Percentiles rank a stretch among this genome's conserved stretches.
phyloP scores from a whole-genome alignment of 2,329 filamentous ascomycete genomes.

The Verruconis gallopava region DNA sequence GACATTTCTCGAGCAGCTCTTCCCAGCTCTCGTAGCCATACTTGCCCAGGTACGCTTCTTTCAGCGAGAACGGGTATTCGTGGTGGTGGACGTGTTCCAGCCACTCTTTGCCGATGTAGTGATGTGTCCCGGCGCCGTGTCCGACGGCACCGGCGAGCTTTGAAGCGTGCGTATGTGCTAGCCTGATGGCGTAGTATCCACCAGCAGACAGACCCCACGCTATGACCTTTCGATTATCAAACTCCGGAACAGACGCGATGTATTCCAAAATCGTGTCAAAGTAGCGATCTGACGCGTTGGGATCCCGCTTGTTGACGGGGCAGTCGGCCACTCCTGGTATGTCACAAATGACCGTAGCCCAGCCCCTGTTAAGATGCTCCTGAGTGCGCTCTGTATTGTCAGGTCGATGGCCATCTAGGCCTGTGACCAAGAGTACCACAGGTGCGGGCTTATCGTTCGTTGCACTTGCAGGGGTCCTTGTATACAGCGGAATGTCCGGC shows the following conservation, averaged over 20 bases:
- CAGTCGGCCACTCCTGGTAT: slow-evolving; percentile 57
- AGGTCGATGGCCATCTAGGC: slow-evolving; percentile 49
- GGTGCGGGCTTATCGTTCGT: slow-evolving; percentile 25
- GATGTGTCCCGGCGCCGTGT: slow-evolving; percentile 50
- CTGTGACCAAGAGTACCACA: slow-evolving; percentile 45
- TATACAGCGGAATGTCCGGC: slow-evolving; percentile 26
- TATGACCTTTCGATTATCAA: slow-evolving; percentile 45
- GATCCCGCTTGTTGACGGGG: slow-evolving; percentile 49
- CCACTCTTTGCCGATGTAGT: slow-evolving; percentile 49
- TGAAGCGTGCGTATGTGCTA: slow-evolving; percentile 52
- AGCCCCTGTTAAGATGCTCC: slow-evolving; percentile 50
- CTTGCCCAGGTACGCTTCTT: slow-evolving; percentile 35
- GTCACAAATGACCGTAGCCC: slow-evolving; percentile 49
- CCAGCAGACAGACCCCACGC: slow-evolving; percentile 54
- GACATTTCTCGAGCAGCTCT: slow-evolving; percentile 41
- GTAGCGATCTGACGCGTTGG: slow-evolving; percentile 45
- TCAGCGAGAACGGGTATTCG: slow-evolving; percentile 48
- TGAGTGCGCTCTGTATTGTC: slow-evolving; percentile 49
- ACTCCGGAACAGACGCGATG: slow-evolving; percentile 37
- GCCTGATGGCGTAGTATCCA: slow-evolving; percentile 54
- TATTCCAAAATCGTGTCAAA: slow-evolving; percentile 51
- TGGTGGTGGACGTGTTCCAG: slow-evolving; percentile 49
- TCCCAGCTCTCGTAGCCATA: slow-evolving; percentile 46
- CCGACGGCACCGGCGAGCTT: slow-evolving; percentile 44
- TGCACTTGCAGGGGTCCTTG: slow-evolving; percentile 22